phyloP scores from a whole-genome alignment of 345 rosid species.

The Rhodamnia argentea region DNA sequence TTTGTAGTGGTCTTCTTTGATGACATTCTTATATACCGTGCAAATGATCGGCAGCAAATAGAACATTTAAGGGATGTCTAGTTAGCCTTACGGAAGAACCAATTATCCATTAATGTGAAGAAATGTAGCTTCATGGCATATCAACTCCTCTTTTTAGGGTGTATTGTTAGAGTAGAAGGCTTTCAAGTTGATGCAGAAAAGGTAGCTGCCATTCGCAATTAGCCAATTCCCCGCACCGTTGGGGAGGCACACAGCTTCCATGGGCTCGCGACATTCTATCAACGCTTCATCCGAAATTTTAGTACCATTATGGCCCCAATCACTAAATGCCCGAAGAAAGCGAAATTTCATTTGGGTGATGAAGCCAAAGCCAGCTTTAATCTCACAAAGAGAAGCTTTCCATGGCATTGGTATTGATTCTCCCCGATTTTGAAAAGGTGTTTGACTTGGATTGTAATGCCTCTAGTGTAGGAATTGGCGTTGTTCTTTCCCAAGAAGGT shows the following conservation, averaged over 20 bases:
- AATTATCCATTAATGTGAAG: neutral
- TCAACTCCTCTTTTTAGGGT: neutral
- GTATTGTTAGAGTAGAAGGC: neutral
- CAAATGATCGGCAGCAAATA: neutral
- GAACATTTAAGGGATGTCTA: neutral
- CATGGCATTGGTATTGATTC: neutral
- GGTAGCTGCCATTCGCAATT: neutral
- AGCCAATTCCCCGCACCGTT: neutral
- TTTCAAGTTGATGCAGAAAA: neutral
- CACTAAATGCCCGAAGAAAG: neutral
- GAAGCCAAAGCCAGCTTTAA: neutral
- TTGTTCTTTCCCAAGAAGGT: neutral
- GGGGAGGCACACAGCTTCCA: neutral
- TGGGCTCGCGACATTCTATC: neutral
- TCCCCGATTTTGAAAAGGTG: neutral
- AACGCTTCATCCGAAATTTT: neutral
- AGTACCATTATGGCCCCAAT: neutral
- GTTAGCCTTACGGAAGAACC: neutral
- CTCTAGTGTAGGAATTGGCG: rapidly evolving
- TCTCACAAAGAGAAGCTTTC: neutral
- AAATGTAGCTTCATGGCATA: neutral
- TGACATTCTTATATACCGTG: neutral
- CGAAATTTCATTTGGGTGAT: neutral
- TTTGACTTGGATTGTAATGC: neutral
- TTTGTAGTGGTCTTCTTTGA: neutral